A percentile compares a stretch with the other conserved stretches of the same genome.
Conservation (phyloP, 371 early-diverging fungal species). For the Rozella allomycis region DNA sequence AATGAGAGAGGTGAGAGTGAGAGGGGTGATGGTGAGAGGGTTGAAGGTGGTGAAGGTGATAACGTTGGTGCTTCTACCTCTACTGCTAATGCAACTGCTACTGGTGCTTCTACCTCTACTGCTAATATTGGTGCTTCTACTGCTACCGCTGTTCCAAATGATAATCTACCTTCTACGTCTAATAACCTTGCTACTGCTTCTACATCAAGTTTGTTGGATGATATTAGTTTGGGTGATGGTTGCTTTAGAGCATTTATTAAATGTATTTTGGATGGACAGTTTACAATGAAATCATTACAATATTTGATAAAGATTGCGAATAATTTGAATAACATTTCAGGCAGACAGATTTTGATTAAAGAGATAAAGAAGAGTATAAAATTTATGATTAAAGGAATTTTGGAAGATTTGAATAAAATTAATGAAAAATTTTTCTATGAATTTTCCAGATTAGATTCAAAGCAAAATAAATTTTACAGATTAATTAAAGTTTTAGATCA, state of each 20-base stretch:
- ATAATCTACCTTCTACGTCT: not conserved
- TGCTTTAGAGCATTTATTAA: not conserved
- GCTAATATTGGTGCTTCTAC: not conserved
- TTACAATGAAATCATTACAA: constrained; percentile 9
- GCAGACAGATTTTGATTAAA: not conserved
- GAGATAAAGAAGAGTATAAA: constrained; percentile 1
- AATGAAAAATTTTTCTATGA: constrained; percentile 7
- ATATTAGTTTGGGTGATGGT: not conserved
- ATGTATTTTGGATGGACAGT: constrained; percentile 13
- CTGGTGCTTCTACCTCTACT: constrained; percentile 2
- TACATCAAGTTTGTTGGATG: not conserved
- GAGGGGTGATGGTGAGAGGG: not conserved
- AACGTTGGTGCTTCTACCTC: constrained; percentile 1
- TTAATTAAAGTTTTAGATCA: constrained; percentile 41
- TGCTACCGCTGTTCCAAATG: not conserved
- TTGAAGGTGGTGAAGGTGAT: not conserved
- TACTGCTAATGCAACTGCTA: constrained; percentile 1
- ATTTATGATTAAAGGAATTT: constrained; percentile 1
- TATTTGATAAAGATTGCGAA: not conserved
- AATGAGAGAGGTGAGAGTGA: not conserved
- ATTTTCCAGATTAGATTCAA: constrained; percentile 4
- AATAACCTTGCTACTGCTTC: not conserved
- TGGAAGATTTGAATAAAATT: constrained; percentile 25
- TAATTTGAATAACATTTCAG: constrained; percentile 4
- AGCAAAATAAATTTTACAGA: constrained; percentile 27